phyloP scores from a whole-genome alignment of 2,329 filamentous ascomycete species.

The Xylariales sp. region DNA sequence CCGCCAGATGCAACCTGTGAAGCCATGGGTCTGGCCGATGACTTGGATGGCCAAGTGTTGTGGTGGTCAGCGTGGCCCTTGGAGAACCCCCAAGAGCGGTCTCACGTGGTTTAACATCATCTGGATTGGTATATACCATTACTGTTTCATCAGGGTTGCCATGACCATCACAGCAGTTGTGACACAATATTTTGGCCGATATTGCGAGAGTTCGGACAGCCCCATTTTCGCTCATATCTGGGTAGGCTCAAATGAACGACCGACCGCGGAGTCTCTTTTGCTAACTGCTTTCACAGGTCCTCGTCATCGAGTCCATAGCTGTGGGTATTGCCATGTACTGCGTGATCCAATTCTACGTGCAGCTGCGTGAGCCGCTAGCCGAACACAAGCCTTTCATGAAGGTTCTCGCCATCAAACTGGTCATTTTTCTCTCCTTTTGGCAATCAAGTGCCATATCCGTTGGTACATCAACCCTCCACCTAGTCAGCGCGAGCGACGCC shows the following conservation, averaged over 20 bases:
- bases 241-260: too few relatives aligned
- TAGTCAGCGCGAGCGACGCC: conserved; percentile 55
- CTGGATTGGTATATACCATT: conserved; percentile 80
- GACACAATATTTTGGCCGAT: conserved; percentile 62
- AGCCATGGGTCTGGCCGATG: conserved; percentile 72
- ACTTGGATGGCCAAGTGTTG: conserved; percentile 67
- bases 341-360: conserved; percentile 80
- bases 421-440: conserved; percentile 91
- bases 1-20: conserved; percentile 57
- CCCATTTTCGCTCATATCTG: conserved; percentile 81
- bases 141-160: conserved; percentile 73
- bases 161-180: conserved; percentile 76
- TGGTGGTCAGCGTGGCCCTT: conserved; percentile 62
- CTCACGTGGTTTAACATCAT: conserved; percentile 89
- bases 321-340: conserved; percentile 86
- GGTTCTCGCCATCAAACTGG: conserved; percentile 80
- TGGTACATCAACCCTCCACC: conserved; percentile 52
- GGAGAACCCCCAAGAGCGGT: conserved; percentile 73
- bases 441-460: conserved; percentile 55
- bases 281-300: conserved; percentile 45
- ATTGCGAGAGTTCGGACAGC: conserved; percentile 74
- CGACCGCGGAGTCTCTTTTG: too few relatives aligned
- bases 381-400: conserved; percentile 73
- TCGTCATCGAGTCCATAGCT: conserved; percentile 64
- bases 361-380: conserved; percentile 63